A percentile compares a stretch with the other conserved stretches of the same genome.
These are phyloP conservation scores for Raffaelea deltoideospora DNA, from an alignment of 2,329 filamentous ascomycete species.

Conservation along the genomic window DNA sequence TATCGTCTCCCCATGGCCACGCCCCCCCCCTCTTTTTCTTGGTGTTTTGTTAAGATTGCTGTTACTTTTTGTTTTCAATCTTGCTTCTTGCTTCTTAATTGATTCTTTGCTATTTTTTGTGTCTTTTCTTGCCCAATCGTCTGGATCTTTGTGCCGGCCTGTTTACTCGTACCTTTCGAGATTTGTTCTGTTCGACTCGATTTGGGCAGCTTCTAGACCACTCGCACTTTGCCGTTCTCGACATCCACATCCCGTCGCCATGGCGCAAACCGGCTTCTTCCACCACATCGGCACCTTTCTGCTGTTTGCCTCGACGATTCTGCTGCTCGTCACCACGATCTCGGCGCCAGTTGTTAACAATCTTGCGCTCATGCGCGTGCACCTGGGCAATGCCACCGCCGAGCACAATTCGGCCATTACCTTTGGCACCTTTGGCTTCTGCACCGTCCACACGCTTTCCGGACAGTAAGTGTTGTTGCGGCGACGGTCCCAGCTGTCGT, in stretches of 20 bases:
- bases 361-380: slow-evolving; percentile 37
- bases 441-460: slow-evolving; percentile 17
- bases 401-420: slow-evolving; percentile 21
- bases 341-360: slow-evolving; percentile 42
- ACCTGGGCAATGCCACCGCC: slow-evolving; percentile 22
- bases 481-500: neutral
- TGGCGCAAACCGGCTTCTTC: slow-evolving; percentile 33
- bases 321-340: slow-evolving; percentile 43
- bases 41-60: too few species aligned
- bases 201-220: too few species aligned
- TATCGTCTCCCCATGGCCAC: too few species aligned
- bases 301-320: slow-evolving; percentile 36
- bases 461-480: neutral
- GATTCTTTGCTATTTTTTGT: too few species aligned
- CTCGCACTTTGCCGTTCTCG: too few species aligned
- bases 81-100: too few species aligned
- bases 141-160: too few species aligned
- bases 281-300: slow-evolving; percentile 44
- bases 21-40: too few species aligned
- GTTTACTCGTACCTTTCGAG: too few species aligned
- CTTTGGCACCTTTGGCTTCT: slow-evolving; percentile 49
- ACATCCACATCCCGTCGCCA: slow-evolving; percentile 12
- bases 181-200: too few species aligned
- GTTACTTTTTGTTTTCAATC: too few species aligned
- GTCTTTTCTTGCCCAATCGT: too few species aligned